Evolutionary conservation across 2,329 filamentous ascomycete genomes (phyloP).

Genomic region (Epichloe festucae): DNA sequence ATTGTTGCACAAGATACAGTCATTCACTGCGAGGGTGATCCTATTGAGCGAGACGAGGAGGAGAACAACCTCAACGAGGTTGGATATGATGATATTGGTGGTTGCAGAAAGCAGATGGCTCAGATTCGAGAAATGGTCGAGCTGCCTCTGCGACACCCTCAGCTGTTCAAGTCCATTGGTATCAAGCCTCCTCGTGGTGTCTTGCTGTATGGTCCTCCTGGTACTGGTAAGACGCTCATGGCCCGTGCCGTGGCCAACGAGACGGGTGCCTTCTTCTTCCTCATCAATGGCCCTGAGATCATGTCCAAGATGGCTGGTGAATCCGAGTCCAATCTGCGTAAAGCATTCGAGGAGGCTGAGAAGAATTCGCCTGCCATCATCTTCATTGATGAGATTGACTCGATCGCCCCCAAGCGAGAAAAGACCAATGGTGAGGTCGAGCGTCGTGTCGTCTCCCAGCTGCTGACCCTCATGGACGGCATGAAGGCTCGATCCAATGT

Average conservation of each 20-base stretch:
- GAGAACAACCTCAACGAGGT: conserved; percentile 99
- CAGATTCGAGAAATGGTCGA: conserved; percentile 98
- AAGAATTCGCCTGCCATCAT: conserved; percentile 99
- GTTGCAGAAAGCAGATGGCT: conserved; percentile 98
- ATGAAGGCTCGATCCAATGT: conserved; percentile 99
- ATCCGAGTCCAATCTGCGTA: conserved; percentile 93
- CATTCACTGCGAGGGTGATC: conserved; percentile 84
- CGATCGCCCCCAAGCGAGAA: conserved; percentile 97
- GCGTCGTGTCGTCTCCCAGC: conserved; percentile 94
- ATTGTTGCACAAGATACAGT: conserved; percentile 98
- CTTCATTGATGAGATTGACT: conserved; percentile 99
- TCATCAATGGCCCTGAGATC: conserved; percentile 98
- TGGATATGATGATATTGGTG: conserved; percentile 97
- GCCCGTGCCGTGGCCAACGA: conserved; percentile 97
- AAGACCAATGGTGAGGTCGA: conserved; percentile 99
- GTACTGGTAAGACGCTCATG: conserved; percentile 99
- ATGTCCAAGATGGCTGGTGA: conserved; percentile 99
- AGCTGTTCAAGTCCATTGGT: conserved; percentile 99
- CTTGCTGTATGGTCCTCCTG: conserved; percentile 87
- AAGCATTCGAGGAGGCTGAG: conserved; percentile 99
- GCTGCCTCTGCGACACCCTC: conserved; percentile 87
- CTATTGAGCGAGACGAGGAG: conserved; percentile 93
- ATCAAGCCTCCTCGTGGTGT: conserved; percentile 99
- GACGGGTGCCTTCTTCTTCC: conserved; percentile 97
- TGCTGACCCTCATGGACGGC: conserved; percentile 96